phyloP scores from a whole-genome alignment of 129 eudicot species.

The Chrysanthemum seticuspe region DNA sequence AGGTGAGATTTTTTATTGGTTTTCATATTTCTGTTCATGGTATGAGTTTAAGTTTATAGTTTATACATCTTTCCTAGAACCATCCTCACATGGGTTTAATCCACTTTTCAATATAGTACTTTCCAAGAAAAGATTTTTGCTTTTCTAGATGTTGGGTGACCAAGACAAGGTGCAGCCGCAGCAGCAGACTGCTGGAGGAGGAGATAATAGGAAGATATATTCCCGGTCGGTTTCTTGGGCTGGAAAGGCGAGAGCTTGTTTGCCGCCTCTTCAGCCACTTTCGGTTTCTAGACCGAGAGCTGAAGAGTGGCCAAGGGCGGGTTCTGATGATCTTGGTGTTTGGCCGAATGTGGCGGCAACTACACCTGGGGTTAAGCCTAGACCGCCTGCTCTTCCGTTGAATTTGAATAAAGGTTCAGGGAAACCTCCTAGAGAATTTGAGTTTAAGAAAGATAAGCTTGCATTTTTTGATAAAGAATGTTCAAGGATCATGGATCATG shows the following conservation, averaged over 20 bases:
- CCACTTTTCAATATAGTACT: constrained; percentile 19
- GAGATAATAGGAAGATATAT: constrained; percentile 45
- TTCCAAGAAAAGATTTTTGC: not conserved
- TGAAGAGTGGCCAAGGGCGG: constrained; percentile 94
- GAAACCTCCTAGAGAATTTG: constrained; percentile 57
- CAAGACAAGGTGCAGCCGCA: constrained; percentile 31
- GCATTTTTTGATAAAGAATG: constrained; percentile 89
- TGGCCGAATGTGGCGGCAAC: constrained; percentile 63
- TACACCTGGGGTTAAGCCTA: constrained; percentile 66
- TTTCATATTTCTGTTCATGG: not conserved
- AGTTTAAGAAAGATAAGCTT: constrained; percentile 74
- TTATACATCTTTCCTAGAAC: constrained; percentile 43
- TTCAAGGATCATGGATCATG: constrained; percentile 68
- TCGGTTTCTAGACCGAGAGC: constrained; percentile 61
- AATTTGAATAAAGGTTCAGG: constrained; percentile 25
- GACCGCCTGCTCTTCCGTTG: constrained; percentile 35
- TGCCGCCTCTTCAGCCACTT: constrained; percentile 94
- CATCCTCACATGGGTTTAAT: constrained; percentile 34
- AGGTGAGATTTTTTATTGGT: constrained; percentile 10
- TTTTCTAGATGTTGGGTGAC: constrained; percentile 46
- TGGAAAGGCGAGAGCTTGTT: constrained; percentile 60
- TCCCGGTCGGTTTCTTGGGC: constrained; percentile 82
- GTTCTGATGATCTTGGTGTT: constrained; percentile 89
- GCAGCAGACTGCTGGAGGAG: not conserved
- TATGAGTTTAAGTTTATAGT: not conserved